Base-by-base conservation (phyloP, 129 eudicot species). In the Artemisia annua region DNA sequence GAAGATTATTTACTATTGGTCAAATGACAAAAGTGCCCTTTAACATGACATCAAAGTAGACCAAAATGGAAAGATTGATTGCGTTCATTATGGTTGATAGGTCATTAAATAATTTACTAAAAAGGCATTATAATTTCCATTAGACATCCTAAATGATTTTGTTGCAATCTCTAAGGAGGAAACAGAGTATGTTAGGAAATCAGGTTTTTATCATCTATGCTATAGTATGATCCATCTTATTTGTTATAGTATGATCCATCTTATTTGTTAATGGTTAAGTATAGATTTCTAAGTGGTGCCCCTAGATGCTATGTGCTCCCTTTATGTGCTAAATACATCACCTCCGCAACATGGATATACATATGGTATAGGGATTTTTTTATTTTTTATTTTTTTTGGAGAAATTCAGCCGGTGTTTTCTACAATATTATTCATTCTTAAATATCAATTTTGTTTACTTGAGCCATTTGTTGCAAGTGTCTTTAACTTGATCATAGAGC, bases 401-500 rank as follows among this genome's bases (percentile, higher is more conserved):
- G 14, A 56, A 4, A 7, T 17, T 32, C 54, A 30, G 3, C 12
- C 11, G 3, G 32, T 39, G 11, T n/a, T 44, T 54, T 70, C 24
- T 55, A 19, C 7, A 61, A 24, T 46, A 26, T n/a, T 4, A 10
- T 59, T 48, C 69, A 46, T 46, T 11, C 14, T 57, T 58, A 59
- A 48, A 30, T 22, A 58, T 58, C 16, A 44, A 15, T 46, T 57
- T 12, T 12, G 39, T 48, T 46, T 72, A 59, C 49, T 22, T 59
- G 55, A 60, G 48, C 24, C 15, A 22, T 59, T 59, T 43, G 46
- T 44, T 43, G 12, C 39, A 11, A 55, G 19, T 35, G 30, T 54
- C 35, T 55, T 14, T 17, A 56, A 70, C 26, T 32, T 35, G 75
- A 13, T 54, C 43, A 53, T 35, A 70, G 12, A 54, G 75, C 59